phyloP scores from a whole-genome alignment of 2,329 filamentous ascomycete genomes.

The Hypoxylon sp. region DNA sequence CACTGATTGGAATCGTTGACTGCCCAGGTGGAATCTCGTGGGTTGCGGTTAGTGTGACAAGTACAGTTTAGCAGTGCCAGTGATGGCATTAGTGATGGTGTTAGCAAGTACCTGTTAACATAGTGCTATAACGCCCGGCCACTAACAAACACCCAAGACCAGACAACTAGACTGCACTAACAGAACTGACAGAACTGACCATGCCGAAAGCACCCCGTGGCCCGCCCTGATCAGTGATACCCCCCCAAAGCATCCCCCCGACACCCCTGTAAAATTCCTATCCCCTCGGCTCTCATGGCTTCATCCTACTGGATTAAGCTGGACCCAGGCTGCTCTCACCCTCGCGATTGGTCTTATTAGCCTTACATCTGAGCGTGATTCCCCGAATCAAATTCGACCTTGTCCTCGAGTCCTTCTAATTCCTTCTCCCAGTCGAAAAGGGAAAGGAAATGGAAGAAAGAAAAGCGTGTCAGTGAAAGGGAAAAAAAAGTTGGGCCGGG shows the following conservation, averaged over 20 bases:
- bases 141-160: no score
- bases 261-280: slow-evolving; percentile 35
- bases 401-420: slow-evolving; percentile 28
- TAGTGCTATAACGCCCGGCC: no score
- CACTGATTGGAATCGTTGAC: no score
- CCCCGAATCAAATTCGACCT: slow-evolving; percentile 34
- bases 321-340: slow-evolving; percentile 27
- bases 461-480: slow-evolving; percentile 7
- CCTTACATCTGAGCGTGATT: slow-evolving; percentile 36
- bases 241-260: no score
- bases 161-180: slow-evolving; percentile 1
- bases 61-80: no score
- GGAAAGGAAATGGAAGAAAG: slow-evolving; percentile 19
- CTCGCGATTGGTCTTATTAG: slow-evolving; percentile 32
- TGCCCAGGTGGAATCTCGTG: no score
- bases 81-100: no score
- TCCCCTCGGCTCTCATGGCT: slow-evolving; percentile 37
- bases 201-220: slow-evolving; percentile 32
- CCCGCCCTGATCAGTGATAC: background rate
- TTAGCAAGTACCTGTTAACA: no score
- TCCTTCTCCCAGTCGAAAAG: slow-evolving; percentile 31
- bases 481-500: slow-evolving; percentile 18
- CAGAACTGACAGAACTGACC: slow-evolving; percentile 32
- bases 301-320: slow-evolving; percentile 36
- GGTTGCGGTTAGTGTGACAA: no score